These are phyloP conservation scores for Spiraea crenata DNA, from an alignment of 331 rosid genomes.

Conservation along the genomic window DNA sequence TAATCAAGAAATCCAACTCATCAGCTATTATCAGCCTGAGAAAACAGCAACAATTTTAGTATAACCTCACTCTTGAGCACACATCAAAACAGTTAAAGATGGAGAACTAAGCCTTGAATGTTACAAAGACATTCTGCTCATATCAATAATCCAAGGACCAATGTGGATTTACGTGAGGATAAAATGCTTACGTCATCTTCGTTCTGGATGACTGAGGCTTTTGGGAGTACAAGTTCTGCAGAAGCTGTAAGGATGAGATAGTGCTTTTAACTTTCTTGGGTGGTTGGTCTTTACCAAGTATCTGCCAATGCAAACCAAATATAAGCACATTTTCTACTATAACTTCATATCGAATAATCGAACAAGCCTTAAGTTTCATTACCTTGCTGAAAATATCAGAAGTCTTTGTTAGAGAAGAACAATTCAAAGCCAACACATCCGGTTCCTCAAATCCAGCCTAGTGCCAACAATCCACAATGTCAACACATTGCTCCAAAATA, in stretches of 20 bases:
- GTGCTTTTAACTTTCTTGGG: conserved; percentile 42
- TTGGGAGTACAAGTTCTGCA: conserved; percentile 66
- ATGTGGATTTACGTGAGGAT: not conserved
- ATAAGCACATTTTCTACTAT: conserved; percentile 21
- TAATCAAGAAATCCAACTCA: conserved; percentile 88
- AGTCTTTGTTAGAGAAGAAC: conserved; percentile 71
- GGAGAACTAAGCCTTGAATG: not conserved
- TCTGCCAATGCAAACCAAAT: conserved; percentile 40
- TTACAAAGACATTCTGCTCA: not conserved
- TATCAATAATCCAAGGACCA: not conserved
- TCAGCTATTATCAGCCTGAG: conserved; percentile 78
- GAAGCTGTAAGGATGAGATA: conserved; percentile 61
- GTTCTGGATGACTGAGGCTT: conserved; percentile 35
- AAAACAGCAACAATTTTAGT: conserved; percentile 12
- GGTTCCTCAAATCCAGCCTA: conserved; percentile 62
- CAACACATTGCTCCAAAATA: not conserved
- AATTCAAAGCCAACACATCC: conserved; percentile 61
- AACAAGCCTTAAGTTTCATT: conserved; percentile 10
- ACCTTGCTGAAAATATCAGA: conserved; percentile 80
- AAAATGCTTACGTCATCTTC: conserved; percentile 70
- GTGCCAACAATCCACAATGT: not conserved
- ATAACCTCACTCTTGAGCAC: not conserved
- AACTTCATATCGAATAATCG: not conserved
- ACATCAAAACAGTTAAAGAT: conserved; percentile 11
- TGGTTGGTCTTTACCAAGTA: conserved; percentile 43